Percentiles rank a stretch among this genome's conserved stretches.
Evolutionary conservation across 2,329 filamentous ascomycete genomes (phyloP).

Genomic region (Penicillium freii): DNA sequence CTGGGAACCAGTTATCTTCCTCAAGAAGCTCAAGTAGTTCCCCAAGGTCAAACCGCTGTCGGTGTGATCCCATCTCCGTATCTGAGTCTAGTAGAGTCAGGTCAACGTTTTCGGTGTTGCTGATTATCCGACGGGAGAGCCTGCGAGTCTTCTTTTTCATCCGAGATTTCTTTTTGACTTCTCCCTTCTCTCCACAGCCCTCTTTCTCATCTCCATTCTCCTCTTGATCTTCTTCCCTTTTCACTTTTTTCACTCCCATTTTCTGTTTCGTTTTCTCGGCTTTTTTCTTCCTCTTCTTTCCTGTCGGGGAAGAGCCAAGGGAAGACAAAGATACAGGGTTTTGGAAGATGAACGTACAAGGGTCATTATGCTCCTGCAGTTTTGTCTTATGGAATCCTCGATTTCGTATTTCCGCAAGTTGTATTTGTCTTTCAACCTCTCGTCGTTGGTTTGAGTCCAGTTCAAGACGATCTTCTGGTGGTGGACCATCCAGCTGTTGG

Average conservation of each 20-base stretch:
- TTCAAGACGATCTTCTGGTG: conserved; percentile 16
- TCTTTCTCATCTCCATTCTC: background rate
- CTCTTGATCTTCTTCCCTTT: background rate
- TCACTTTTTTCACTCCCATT: background rate
- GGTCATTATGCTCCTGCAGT: conserved; percentile 2
- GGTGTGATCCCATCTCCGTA: background rate
- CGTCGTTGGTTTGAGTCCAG: conserved; percentile 20
- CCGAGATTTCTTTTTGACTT: background rate
- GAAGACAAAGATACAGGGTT: background rate
- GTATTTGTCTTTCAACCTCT: conserved; percentile 25
- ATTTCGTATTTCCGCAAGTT: conserved; percentile 33
- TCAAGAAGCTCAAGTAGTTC: conserved; percentile 23
- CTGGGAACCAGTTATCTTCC: conserved; percentile 43
- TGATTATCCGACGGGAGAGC: background rate
- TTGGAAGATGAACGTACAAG: background rate
- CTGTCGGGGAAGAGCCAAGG: background rate
- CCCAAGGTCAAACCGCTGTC: background rate
- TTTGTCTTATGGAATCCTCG: conserved; percentile 19
- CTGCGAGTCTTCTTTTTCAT: background rate
- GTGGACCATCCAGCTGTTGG: conserved; percentile 33
- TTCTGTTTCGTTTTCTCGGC: background rate
- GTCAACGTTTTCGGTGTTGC: conserved; percentile 3
- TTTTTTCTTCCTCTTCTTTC: background rate
- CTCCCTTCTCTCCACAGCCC: background rate
- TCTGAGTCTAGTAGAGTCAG: conserved; percentile 6